These are phyloP conservation scores for Verticillium albo-atrum DNA, from an alignment of 2,329 filamentous ascomycete genomes.

Conservation along the genomic window DNA sequence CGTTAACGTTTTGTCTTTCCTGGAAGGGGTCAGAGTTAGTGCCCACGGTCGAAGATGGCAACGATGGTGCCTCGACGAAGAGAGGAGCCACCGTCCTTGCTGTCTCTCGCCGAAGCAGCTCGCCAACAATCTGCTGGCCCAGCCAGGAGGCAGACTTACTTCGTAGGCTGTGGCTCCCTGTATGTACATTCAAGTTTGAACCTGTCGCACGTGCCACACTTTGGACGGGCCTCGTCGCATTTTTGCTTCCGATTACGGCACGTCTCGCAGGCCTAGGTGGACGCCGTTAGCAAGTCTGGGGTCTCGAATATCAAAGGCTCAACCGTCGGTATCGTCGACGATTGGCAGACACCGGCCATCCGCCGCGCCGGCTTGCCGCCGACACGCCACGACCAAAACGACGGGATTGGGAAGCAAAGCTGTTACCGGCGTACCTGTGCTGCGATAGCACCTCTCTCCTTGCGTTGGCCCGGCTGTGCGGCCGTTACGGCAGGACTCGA, in stretches of 20 bases:
- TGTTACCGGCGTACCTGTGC: slow-evolving; percentile 25
- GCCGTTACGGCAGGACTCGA: slow-evolving; percentile 28
- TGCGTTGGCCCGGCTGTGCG: slow-evolving; percentile 24
- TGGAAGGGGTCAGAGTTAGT: slow-evolving; percentile 18
- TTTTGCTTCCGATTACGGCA: slow-evolving; percentile 58
- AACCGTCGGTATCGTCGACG: not conserved
- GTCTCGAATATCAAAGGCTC: not conserved
- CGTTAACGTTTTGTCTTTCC: slow-evolving; percentile 59
- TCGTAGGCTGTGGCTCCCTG: slow-evolving; percentile 56
- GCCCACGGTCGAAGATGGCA: slow-evolving; percentile 2
- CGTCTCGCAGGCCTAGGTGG: slow-evolving; percentile 49
- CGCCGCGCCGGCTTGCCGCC: not conserved
- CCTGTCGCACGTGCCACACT: slow-evolving; percentile 54
- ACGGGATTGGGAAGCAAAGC: not conserved
- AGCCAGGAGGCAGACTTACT: slow-evolving; percentile 38
- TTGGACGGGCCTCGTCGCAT: slow-evolving; percentile 59
- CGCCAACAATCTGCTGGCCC: not conserved
- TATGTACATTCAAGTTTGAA: slow-evolving; percentile 57
- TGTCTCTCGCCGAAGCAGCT: not conserved
- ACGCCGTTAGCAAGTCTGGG: not conserved
- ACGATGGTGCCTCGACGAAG: not conserved
- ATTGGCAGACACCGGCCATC: not conserved
- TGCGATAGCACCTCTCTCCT: slow-evolving; percentile 34
- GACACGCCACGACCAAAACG: not conserved
- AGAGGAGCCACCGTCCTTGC: not conserved